Conservation (phyloP, 306 rosid species). For the Cicer yamashitae region DNA sequence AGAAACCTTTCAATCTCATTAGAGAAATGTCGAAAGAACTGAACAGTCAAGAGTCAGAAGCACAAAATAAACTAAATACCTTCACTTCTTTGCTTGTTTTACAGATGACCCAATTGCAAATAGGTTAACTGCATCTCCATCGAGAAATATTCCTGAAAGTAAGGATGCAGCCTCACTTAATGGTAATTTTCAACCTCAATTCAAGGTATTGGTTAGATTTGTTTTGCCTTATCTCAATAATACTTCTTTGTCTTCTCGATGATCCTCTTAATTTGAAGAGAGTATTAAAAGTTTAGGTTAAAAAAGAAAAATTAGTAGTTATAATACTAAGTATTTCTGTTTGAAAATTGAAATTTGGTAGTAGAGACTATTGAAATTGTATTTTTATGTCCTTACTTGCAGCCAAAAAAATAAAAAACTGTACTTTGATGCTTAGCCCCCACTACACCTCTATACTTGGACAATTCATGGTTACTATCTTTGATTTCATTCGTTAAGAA, state of each 20-base stretch:
- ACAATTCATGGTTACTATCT: conserved; percentile 3
- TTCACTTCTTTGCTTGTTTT: conserved; percentile 42
- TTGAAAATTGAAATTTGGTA: too few relatives aligned
- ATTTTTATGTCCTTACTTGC: neutral
- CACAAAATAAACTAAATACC: conserved; percentile 31
- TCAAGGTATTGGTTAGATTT: conserved; percentile 57
- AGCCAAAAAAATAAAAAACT: neutral
- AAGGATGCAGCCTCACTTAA: conserved; percentile 54
- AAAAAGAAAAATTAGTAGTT: neutral
- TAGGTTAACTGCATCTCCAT: conserved; percentile 64
- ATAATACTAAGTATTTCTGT: neutral
- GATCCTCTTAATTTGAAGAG: conserved; percentile 30
- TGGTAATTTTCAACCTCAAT: conserved; percentile 55
- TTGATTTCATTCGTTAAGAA: conserved; percentile 22
- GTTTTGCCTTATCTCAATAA: conserved; percentile 22
- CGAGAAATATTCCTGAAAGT: conserved; percentile 65
- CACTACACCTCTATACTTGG: neutral
- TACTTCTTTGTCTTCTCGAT: neutral
- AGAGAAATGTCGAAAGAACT: conserved; percentile 28
- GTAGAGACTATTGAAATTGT: too few relatives aligned
- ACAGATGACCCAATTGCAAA: conserved; percentile 87
- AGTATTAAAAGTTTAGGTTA: neutral
- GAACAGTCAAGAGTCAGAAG: conserved; percentile 33
- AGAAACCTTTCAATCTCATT: conserved; percentile 36
- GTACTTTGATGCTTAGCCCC: conserved; percentile 1